Conservation (phyloP, 169 alveolate genomes). For the Eimeria praecox region DNA sequence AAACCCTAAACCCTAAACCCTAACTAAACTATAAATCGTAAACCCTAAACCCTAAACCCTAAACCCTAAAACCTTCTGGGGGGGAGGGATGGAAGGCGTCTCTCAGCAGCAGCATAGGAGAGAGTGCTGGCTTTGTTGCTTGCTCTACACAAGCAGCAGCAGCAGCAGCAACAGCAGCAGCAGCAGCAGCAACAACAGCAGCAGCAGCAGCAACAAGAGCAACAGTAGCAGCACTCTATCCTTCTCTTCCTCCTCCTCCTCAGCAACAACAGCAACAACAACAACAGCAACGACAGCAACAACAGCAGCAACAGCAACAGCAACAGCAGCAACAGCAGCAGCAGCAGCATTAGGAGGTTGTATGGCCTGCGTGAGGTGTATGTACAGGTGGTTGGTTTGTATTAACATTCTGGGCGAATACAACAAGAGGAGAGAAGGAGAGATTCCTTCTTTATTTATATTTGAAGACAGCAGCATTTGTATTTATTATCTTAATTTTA, state of each 20-base stretch:
- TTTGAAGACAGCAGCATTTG: background rate
- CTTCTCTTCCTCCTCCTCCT: background rate
- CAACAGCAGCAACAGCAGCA: background rate
- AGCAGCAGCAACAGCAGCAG: slow-evolving; percentile 2
- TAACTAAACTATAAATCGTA: background rate
- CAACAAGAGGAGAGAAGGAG: slow-evolving; percentile 26
- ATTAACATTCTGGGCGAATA: slow-evolving; percentile 56
- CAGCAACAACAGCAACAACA: background rate
- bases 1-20: slow-evolving; percentile 26
- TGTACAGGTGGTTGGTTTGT: slow-evolving; percentile 62
- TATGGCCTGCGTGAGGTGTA: background rate
- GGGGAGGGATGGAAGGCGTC: background rate
- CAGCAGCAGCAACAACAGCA: background rate
- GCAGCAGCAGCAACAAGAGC: background rate
- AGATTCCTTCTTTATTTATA: background rate
- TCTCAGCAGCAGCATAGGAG: background rate
- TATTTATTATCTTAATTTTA: background rate
- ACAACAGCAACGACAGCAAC: background rate
- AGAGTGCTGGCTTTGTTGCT: background rate
- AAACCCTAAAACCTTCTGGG: background rate
- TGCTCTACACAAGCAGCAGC: slow-evolving; percentile 1
- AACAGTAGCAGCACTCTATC: background rate
- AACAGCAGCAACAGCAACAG: background rate
- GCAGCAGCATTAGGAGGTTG: background rate
- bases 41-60: background rate